phyloP scores from a whole-genome alignment of 495 filamentous ascomycete genomes.

The Neurospora sublineolata region DNA sequence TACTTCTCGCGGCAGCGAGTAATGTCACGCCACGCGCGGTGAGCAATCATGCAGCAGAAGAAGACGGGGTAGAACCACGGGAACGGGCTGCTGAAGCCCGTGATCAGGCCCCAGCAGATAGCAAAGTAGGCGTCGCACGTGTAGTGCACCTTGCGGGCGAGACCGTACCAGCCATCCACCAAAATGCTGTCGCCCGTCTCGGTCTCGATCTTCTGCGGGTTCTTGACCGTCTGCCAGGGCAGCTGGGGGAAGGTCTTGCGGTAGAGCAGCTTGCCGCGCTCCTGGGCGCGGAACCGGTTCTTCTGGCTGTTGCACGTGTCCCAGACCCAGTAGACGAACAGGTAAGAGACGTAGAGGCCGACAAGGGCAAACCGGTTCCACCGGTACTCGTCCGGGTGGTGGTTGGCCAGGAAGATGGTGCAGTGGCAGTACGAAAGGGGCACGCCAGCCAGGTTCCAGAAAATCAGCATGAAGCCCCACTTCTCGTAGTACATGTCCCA shows the following conservation, averaged over 20 bases:
- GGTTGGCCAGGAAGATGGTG: constrained; percentile 85
- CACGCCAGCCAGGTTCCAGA: constrained; percentile 97
- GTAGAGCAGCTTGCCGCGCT: constrained; percentile 58
- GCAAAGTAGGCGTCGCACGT: constrained; percentile 83
- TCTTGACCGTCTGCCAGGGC: constrained; percentile 76
- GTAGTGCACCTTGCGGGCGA: constrained; percentile 93
- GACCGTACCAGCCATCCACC: constrained; percentile 85
- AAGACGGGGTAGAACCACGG: constrained; percentile 97
- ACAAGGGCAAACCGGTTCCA: constrained; percentile 59
- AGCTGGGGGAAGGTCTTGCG: constrained; percentile 89
- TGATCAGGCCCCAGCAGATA: constrained; percentile 45
- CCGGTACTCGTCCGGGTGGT: constrained; percentile 69
- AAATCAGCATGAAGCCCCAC: constrained; percentile 99
- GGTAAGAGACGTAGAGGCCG: constrained; percentile 57
- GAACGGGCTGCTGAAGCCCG: constrained; percentile 65
- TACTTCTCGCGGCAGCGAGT: constrained; percentile 77
- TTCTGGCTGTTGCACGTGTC: constrained; percentile 89
- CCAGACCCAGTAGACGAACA: constrained; percentile 88
- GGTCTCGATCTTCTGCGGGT: constrained; percentile 78
- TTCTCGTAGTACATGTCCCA: constrained; percentile 99
- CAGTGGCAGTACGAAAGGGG: constrained; percentile 95
- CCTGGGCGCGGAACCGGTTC: constrained; percentile 78
- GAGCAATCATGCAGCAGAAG: constrained; percentile 82
- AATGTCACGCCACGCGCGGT: constrained; percentile 79
- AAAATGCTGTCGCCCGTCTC: constrained; percentile 70